Percentiles rank a stretch among this genome's conserved stretches.
Evolutionary conservation across 306 rosid genomes (phyloP).

Genomic region (Psophocarpus tetragonolobus): DNA sequence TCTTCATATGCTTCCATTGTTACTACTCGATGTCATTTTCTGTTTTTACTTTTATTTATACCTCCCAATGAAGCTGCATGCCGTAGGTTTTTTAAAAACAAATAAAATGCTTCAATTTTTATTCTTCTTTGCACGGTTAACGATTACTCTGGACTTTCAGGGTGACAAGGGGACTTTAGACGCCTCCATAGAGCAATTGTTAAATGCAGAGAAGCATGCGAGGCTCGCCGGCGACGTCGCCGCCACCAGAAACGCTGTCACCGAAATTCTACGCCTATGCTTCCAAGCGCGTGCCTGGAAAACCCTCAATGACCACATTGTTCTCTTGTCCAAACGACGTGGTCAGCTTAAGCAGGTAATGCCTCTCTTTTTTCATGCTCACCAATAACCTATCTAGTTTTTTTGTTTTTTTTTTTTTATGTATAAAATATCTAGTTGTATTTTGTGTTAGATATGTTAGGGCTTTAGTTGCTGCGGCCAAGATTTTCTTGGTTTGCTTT

Average conservation of each 20-base stretch:
- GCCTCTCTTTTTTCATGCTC: not conserved
- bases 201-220: constrained; percentile 83
- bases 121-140: not conserved
- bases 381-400: not conserved
- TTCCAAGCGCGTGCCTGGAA: constrained; percentile 83
- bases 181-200: constrained; percentile 58
- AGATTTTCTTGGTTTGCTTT: not conserved
- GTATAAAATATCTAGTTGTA: not conserved
- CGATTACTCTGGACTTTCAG: constrained; percentile 38
- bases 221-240: constrained; percentile 73
- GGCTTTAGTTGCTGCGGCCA: not conserved
- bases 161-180: constrained; percentile 63
- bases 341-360: constrained; percentile 88
- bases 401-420: not conserved
- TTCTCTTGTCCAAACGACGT: constrained; percentile 83
- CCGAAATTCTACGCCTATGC: constrained; percentile 73
- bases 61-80: not conserved
- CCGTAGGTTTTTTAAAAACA: not conserved
- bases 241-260: constrained; percentile 80
- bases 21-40: not conserved
- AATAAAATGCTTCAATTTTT: not conserved
- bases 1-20: not conserved
- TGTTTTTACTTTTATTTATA: not conserved
- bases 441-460: not conserved
- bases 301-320: constrained; percentile 83